Base-by-base conservation (phyloP, 2,329 filamentous ascomycete genomes). In the Peltaster fructicola region DNA sequence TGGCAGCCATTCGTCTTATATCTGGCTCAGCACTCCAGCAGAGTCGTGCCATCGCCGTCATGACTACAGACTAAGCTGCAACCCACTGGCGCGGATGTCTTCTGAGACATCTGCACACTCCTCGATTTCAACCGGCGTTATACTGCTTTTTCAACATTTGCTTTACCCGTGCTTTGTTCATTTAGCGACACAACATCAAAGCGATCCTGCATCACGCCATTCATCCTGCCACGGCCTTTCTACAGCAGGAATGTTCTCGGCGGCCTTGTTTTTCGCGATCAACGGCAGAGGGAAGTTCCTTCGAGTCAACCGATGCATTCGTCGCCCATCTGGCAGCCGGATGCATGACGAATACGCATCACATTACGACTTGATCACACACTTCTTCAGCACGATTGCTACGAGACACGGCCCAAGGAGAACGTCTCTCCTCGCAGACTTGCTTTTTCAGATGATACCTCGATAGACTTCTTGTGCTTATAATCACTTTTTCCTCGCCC, bases 401-500 rank as follows among this genome's bases (percentile, higher is more conserved):
- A 17, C 23, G 22, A 26, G 27, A 22, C 10, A n/a, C n/a, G n/a
- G n/a, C n/a, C n/a, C n/a, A n/a, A n/a, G n/a, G n/a, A n/a, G n/a
- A n/a, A n/a, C n/a, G n/a, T n/a, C n/a, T n/a, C n/a, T n/a, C n/a
- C n/a, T n/a, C 24, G 27, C 27, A 20, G 22, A 24, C 18, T 18
- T 27, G 20, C 15, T 23, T 27, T 18, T 24, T 24, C 23, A 20
- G 30, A 35, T 29, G 32, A 35, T 35, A 35, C 32, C 32, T 35
- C 21, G 32, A 35, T 33, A 34, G 30, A 29, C 24, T 20, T 31
- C 23, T 25, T n/a, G n/a, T n/a, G n/a, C n/a, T n/a, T n/a, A n/a
- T n/a, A n/a, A n/a, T n/a, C n/a, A n/a, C n/a, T n/a, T n/a, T n/a
- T n/a, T n/a, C n/a, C n/a, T n/a, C n/a, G n/a, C n/a, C n/a, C n/a